Conservation (phyloP, 176 grass and related monocot species). For the Guadua angustifolia region DNA sequence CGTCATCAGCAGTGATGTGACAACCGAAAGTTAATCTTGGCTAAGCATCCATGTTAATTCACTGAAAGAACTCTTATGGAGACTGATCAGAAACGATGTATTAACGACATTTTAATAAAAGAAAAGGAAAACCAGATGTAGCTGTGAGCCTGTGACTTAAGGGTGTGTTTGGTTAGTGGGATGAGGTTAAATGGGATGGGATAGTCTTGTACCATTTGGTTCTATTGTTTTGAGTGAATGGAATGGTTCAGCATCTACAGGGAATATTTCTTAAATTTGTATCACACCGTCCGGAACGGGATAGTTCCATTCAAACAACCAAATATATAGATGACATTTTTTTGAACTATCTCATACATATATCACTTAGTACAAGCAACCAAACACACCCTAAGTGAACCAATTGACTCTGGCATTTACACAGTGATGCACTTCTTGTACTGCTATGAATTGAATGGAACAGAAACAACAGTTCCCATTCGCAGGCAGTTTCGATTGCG, state of each 20-base stretch:
- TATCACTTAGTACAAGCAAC: too few relatives aligned
- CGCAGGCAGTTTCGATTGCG: not conserved
- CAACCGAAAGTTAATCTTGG: not conserved
- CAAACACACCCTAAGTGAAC: too few relatives aligned
- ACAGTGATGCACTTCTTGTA: not conserved
- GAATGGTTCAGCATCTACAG: too few relatives aligned
- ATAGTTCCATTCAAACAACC: too few relatives aligned
- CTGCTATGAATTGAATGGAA: not conserved
- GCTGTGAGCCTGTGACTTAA: not conserved
- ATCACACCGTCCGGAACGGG: too few relatives aligned
- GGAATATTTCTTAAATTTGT: too few relatives aligned
- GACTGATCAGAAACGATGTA: not conserved
- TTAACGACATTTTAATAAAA: not conserved
- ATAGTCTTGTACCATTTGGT: too few relatives aligned
- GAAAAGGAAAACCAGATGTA: not conserved
- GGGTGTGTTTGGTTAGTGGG: too few relatives aligned
- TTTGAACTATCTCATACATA: too few relatives aligned
- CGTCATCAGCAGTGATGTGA: not conserved
- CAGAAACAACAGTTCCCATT: not conserved
- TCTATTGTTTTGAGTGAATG: too few relatives aligned
- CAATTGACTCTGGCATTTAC: not conserved
- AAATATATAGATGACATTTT: too few relatives aligned
- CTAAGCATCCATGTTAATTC: not conserved
- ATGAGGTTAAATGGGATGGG: too few relatives aligned
- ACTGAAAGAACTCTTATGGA: not conserved